These are phyloP conservation scores for Solanum chilense DNA, from an alignment of 257 asterid species.

Conservation along the genomic window DNA sequence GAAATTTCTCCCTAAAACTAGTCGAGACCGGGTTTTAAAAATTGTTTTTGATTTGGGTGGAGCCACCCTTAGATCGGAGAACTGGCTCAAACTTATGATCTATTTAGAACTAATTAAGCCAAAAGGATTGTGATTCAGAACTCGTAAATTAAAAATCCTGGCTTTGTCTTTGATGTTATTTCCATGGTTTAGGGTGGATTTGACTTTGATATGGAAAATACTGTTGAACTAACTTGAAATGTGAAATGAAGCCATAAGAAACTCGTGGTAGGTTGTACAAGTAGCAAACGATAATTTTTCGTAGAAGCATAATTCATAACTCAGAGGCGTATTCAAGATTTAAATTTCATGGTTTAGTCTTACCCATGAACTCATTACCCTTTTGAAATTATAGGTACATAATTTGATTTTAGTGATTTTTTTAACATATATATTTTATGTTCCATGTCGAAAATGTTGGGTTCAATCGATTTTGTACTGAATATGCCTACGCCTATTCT, in stretches of 20 bases:
- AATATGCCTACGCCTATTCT: neutral
- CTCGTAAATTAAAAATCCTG: neutral
- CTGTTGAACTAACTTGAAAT: neutral
- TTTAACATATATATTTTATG: neutral
- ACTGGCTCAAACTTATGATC: neutral
- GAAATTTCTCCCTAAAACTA: neutral
- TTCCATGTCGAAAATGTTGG: neutral
- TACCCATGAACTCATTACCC: neutral
- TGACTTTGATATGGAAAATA: neutral
- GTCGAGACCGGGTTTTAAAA: too few relatives aligned
- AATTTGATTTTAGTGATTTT: neutral
- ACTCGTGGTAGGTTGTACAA: neutral
- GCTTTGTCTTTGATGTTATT: neutral
- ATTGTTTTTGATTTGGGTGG: neutral
- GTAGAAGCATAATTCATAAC: neutral
- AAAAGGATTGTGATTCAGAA: neutral
- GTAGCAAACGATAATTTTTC: neutral
- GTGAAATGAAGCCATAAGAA: neutral
- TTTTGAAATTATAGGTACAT: neutral
- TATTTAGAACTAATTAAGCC: neutral
- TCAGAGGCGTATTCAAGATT: neutral
- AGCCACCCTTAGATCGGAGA: neutral
- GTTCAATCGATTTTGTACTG: neutral
- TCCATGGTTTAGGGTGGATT: neutral
- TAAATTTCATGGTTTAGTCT: neutral